Percentiles rank a stretch among this genome's conserved stretches.
Evolutionary conservation across 2,329 filamentous ascomycete genomes (phyloP).

Genomic region (Alternaria infectoria): DNA sequence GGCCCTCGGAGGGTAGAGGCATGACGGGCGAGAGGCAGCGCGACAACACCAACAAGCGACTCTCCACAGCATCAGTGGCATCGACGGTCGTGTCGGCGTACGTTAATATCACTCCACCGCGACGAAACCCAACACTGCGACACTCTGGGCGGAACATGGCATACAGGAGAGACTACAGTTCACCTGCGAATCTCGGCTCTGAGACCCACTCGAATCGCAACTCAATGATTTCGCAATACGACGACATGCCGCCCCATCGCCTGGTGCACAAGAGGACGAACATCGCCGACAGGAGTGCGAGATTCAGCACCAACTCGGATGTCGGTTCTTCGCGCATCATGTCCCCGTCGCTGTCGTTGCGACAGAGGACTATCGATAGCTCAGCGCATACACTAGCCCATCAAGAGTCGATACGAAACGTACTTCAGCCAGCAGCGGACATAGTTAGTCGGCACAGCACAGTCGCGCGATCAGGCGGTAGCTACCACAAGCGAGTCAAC

Average conservation of each 20-base stretch:
- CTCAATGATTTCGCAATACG: slow-evolving; percentile 49
- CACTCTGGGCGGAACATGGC: slow-evolving; percentile 62
- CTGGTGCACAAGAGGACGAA: slow-evolving; percentile 59
- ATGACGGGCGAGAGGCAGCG: slow-evolving; percentile 27
- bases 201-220: slow-evolving; percentile 52
- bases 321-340: slow-evolving; percentile 28
- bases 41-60: slow-evolving; percentile 49
- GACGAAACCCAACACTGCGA: slow-evolving; percentile 54
- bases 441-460: slow-evolving; percentile 41
- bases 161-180: slow-evolving; percentile 52
- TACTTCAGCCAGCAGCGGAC: slow-evolving; percentile 45
- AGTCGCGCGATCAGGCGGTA: slow-evolving; percentile 20
- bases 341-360: slow-evolving; percentile 38
- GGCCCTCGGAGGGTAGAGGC: slow-evolving; percentile 50
- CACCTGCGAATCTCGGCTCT: slow-evolving; percentile 49
- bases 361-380: slow-evolving; percentile 37
- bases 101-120: slow-evolving; percentile 59
- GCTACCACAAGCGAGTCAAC: slow-evolving; percentile 39
- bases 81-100: slow-evolving; percentile 63
- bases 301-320: slow-evolving; percentile 41
- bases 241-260: slow-evolving; percentile 54
- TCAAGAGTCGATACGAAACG: slow-evolving; percentile 37
- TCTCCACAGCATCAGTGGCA: slow-evolving; percentile 59
- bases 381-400: slow-evolving; percentile 39
- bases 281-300: slow-evolving; percentile 53